Evolutionary conservation across 768 basidiomycete species (phyloP).

Genomic region (Trametes punicea): DNA sequence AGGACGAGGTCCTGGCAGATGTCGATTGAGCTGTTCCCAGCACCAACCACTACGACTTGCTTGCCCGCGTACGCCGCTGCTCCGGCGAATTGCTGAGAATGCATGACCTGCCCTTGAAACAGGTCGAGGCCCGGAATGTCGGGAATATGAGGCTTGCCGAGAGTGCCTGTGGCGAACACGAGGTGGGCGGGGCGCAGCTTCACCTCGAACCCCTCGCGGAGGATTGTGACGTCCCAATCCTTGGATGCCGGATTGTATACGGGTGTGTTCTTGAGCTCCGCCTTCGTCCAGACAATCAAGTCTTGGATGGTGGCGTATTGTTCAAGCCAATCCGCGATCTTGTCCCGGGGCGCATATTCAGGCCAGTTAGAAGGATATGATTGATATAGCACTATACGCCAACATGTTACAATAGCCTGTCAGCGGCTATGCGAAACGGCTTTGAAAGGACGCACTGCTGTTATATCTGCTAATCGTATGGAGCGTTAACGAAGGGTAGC

Average conservation of each 20-base stretch:
- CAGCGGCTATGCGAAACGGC: slow-evolving; percentile 35
- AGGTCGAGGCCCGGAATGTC: slow-evolving; percentile 40
- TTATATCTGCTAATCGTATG: slow-evolving; percentile 26
- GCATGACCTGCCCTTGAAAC: slow-evolving; percentile 50
- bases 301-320: slow-evolving; percentile 57
- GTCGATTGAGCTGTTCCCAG: slow-evolving; percentile 43
- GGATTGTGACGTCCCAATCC: slow-evolving; percentile 46
- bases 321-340: slow-evolving; percentile 70
- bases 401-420: not conserved
- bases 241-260: slow-evolving; percentile 36
- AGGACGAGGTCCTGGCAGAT: slow-evolving; percentile 36
- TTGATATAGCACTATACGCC: slow-evolving; percentile 3
- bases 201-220: slow-evolving; percentile 34
- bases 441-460: slow-evolving; percentile 34
- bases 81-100: slow-evolving; percentile 49
- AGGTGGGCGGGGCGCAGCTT: slow-evolving; percentile 47
- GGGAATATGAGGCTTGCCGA: slow-evolving; percentile 45
- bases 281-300: slow-evolving; percentile 60
- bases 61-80: slow-evolving; percentile 53
- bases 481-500: slow-evolving; percentile 56
- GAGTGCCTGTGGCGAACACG: slow-evolving; percentile 55
- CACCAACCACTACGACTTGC: slow-evolving; percentile 65
- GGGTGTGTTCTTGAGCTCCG: slow-evolving; percentile 36
- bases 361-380: slow-evolving; percentile 18
- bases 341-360: slow-evolving; percentile 40